Percentiles rank a stretch among this genome's conserved stretches.
phyloP scores from a whole-genome alignment of 495 filamentous ascomycete genomes.

The Xylaria flabelliformis region DNA sequence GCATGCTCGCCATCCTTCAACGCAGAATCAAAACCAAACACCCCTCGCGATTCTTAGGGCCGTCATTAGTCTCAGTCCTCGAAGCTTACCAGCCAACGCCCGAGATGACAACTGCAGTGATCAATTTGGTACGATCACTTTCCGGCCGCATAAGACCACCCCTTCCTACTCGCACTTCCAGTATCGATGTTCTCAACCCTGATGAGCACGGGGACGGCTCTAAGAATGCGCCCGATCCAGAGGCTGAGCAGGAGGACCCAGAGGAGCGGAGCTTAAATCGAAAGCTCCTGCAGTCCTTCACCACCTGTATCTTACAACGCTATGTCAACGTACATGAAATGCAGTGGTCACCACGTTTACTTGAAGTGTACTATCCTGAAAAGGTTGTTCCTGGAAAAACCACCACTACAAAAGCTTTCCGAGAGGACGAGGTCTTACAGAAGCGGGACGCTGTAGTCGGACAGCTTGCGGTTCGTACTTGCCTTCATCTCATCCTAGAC shows the following conservation, averaged over 20 bases:
- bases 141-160: slow-evolving; percentile 75
- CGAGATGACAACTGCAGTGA: slow-evolving; percentile 73
- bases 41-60: slow-evolving; percentile 91
- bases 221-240: slow-evolving; percentile 78
- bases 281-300: slow-evolving; percentile 81
- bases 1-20: slow-evolving; percentile 85
- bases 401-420: slow-evolving; percentile 67
- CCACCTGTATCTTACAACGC: slow-evolving; percentile 82
- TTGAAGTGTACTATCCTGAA: slow-evolving; percentile 72
- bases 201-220: slow-evolving; percentile 51
- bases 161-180: slow-evolving; percentile 72
- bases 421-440: slow-evolving; percentile 65
- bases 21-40: slow-evolving; percentile 86
- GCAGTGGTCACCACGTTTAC: slow-evolving; percentile 78
- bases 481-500: background rate
- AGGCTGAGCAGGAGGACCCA: slow-evolving; percentile 68
- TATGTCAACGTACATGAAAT: slow-evolving; percentile 71
- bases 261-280: slow-evolving; percentile 67
- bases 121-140: slow-evolving; percentile 77
- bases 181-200: slow-evolving; percentile 60
- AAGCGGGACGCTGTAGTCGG: slow-evolving; percentile 74
- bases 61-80: slow-evolving; percentile 78
- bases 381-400: slow-evolving; percentile 60
- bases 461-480: slow-evolving; percentile 70
- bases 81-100: slow-evolving; percentile 67